Percentiles rank a stretch among this genome's conserved stretches.
Conservation (phyloP, 805 yeast species). For the Blastobotrys americana region DNA sequence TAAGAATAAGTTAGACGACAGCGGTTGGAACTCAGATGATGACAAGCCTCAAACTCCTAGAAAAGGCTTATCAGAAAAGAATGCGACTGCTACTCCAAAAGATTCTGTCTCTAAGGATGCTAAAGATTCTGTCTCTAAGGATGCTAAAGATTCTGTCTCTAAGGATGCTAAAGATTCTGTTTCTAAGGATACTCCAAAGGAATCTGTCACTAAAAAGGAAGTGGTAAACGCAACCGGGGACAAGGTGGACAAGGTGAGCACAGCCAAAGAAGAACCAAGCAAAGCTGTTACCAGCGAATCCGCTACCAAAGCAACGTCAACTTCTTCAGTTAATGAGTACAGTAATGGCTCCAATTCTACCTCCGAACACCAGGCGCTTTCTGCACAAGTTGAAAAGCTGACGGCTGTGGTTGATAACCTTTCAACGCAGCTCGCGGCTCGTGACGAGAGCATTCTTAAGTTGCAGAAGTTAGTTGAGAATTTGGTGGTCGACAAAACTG, state of each 20-base stretch:
- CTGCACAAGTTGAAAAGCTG: slow-evolving; percentile 16
- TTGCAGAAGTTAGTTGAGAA: slow-evolving; percentile 18
- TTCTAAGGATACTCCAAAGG: background rate
- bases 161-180: slow-evolving; percentile 9
- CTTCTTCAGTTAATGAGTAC: background rate
- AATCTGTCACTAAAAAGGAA: background rate
- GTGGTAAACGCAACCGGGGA: slow-evolving; percentile 2
- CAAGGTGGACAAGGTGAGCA: background rate
- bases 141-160: slow-evolving; percentile 9
- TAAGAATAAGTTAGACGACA: background rate
- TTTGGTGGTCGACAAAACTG: slow-evolving; percentile 8
- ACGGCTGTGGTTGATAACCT: slow-evolving; percentile 19
- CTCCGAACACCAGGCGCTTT: too few species aligned
- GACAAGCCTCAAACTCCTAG: slow-evolving; percentile 5
- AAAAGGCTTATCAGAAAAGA: background rate
- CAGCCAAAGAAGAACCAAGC: background rate
- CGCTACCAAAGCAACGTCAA: slow-evolving; percentile 4
- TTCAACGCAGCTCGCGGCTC: slow-evolving; percentile 17
- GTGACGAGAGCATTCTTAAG: slow-evolving; percentile 17
- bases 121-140: slow-evolving; percentile 9
- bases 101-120: slow-evolving; percentile 10
- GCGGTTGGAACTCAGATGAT: slow-evolving; percentile 6
- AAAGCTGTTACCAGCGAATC: slow-evolving; percentile 1
- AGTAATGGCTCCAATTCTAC: background rate
- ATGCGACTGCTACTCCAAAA: slow-evolving; percentile 2